Percentiles rank a stretch among this genome's conserved stretches.
Evolutionary conservation across 2,329 filamentous ascomycete species (phyloP).

Genomic region (Colletotrichum sp.): DNA sequence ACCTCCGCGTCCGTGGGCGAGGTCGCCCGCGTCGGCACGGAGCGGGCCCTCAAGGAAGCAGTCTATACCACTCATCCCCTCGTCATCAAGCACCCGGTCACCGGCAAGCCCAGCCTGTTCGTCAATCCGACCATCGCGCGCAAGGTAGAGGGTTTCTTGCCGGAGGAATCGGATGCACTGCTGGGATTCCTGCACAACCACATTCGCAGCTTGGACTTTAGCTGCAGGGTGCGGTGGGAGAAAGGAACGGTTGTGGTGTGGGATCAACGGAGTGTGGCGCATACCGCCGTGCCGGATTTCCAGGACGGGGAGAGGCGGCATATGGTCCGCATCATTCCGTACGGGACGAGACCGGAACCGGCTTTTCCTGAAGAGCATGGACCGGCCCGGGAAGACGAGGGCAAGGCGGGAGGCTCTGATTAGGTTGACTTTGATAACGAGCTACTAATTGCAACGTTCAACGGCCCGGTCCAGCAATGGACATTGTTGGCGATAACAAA

Average conservation of each 20-base stretch:
- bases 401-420: neutral
- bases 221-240: conserved; percentile 33
- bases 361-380: neutral
- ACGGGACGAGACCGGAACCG: conserved; percentile 27
- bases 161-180: conserved; percentile 32
- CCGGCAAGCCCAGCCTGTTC: conserved; percentile 28
- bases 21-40: conserved; percentile 29
- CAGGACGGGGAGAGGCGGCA: conserved; percentile 32
- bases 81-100: conserved; percentile 32
- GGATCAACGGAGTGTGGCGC: conserved; percentile 31
- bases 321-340: conserved; percentile 34
- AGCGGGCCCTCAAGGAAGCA: conserved; percentile 31
- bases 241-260: conserved; percentile 33
- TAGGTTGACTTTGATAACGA: neutral
- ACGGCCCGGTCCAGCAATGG: neutral
- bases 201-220: conserved; percentile 34
- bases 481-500: neutral
- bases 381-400: neutral
- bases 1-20: conserved; percentile 34
- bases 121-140: conserved; percentile 35
- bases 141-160: conserved; percentile 30
- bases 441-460: neutral
- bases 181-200: conserved; percentile 32
- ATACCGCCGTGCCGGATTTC: conserved; percentile 34
- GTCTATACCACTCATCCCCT: conserved; percentile 33